Percentiles rank a stretch among this genome's conserved stretches.
phyloP scores from a whole-genome alignment of 441 rosid genomes.

The Pelargonium cotyledonis region DNA sequence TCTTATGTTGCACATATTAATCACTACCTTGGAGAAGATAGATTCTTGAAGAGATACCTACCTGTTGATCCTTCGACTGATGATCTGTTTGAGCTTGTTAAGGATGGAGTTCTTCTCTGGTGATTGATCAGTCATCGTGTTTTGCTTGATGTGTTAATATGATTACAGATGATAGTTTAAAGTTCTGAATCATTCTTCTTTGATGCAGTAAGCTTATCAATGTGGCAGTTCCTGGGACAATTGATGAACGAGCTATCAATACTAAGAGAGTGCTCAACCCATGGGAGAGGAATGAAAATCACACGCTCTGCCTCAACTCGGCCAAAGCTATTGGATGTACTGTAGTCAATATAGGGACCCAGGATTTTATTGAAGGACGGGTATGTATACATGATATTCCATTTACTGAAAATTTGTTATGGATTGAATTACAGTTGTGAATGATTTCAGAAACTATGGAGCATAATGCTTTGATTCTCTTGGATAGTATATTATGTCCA shows the following conservation, averaged over 20 bases:
- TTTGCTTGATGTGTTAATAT: slow-evolving; percentile 1
- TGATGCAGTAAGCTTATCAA: slow-evolving; percentile 90
- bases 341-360: slow-evolving; percentile 92
- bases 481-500: slow-evolving; percentile 9
- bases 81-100: slow-evolving; percentile 79
- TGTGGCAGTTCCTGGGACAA: slow-evolving; percentile 96
- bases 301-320: slow-evolving; percentile 93
- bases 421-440: neutral
- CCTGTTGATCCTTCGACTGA: slow-evolving; percentile 78
- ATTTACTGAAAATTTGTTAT: neutral
- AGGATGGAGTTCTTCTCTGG: slow-evolving; percentile 98
- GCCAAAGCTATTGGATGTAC: slow-evolving; percentile 99
- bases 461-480: neutral
- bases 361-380: slow-evolving; percentile 91
- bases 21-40: slow-evolving; percentile 73
- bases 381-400: slow-evolving; percentile 40
- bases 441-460: neutral
- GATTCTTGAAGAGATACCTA: slow-evolving; percentile 68
- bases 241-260: slow-evolving; percentile 95
- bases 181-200: slow-evolving; percentile 18
- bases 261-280: slow-evolving; percentile 75
- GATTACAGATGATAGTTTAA: neutral
- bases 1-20: slow-evolving; percentile 93
- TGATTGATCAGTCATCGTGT: slow-evolving; percentile 17
- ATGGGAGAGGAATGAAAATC: slow-evolving; percentile 99